A percentile compares a stretch with the other conserved stretches of the same genome.
Evolutionary conservation across 1,139 yeast species (phyloP).

Genomic region (Hansenula lynferdii): DNA sequence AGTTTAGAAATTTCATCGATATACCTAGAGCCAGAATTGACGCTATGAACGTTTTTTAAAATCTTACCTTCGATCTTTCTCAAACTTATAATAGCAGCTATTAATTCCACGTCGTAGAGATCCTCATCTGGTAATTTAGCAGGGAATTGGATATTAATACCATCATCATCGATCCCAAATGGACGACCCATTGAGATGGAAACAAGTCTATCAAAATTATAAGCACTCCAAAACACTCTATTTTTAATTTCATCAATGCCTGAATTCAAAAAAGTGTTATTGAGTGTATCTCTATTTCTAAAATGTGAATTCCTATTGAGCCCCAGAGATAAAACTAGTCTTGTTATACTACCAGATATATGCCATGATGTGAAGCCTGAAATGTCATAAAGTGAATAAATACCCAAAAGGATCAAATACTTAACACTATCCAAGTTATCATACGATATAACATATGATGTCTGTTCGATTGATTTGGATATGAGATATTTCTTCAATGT

Average conservation of each 20-base stretch:
- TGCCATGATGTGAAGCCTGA: constrained; percentile 44
- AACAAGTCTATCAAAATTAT: constrained; percentile 41
- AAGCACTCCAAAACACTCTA: constrained; percentile 47
- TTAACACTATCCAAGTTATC: constrained; percentile 34
- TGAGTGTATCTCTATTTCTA: constrained; percentile 21
- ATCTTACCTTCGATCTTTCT: constrained; percentile 40
- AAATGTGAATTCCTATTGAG: constrained; percentile 31
- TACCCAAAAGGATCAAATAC: constrained; percentile 36
- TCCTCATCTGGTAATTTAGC: constrained; percentile 33
- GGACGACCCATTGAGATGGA: constrained; percentile 41
- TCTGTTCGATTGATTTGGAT: constrained; percentile 31
- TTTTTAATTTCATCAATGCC: constrained; percentile 33
- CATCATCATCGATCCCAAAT: constrained; percentile 40
- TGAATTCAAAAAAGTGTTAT: constrained; percentile 5
- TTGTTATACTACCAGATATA: constrained; percentile 39
- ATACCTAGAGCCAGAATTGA: constrained; percentile 27
- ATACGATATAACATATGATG: constrained; percentile 30
- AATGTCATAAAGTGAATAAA: constrained; percentile 42
- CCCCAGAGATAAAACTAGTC: constrained; percentile 38
- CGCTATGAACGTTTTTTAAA: constrained; percentile 37
- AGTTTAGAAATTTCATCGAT: constrained; percentile 25
- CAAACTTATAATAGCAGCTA: constrained; percentile 34
- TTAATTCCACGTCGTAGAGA: constrained; percentile 32
- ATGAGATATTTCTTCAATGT: constrained; percentile 31
- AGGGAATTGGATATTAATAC: constrained; percentile 41